phyloP scores from a whole-genome alignment of 1,284 basidiomycete species.

The Taiwanofungus camphoratus region DNA sequence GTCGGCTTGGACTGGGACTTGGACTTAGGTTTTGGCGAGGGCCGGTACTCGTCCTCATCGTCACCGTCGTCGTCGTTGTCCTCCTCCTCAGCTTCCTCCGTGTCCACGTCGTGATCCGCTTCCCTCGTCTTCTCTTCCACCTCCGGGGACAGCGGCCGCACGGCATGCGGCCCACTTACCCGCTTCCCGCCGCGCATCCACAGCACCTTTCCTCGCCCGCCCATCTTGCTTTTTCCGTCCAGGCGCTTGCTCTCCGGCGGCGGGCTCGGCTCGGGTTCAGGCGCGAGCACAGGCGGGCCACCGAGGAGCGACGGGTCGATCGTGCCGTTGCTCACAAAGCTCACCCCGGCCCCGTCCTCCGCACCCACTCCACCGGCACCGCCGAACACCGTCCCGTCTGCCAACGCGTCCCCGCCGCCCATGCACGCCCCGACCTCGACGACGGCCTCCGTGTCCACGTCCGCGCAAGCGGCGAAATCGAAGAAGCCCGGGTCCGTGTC shows the following conservation, averaged over 20 bases:
- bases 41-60: not conserved
- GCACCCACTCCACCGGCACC: no score
- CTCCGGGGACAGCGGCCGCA: not conserved
- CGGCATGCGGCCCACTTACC: not conserved
- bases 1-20: not conserved
- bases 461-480: no score
- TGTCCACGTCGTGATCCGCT: not conserved
- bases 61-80: not conserved
- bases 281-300: not conserved
- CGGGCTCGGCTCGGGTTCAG: not conserved
- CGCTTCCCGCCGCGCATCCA: no score
- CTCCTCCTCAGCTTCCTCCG: not conserved
- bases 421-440: no score
- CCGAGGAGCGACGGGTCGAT: conserved; percentile 24
- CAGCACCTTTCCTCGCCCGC: no score
- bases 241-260: not conserved
- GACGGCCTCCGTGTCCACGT: no score
- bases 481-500: no score
- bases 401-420: no score
- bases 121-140: not conserved
- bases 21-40: not conserved
- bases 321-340: no score
- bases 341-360: no score
- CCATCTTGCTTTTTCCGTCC: no score
- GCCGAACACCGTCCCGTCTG: no score